A percentile compares a stretch with the other conserved stretches of the same genome.
phyloP scores from a whole-genome alignment of 306 rosid genomes.

The Ormosia emarginata region DNA sequence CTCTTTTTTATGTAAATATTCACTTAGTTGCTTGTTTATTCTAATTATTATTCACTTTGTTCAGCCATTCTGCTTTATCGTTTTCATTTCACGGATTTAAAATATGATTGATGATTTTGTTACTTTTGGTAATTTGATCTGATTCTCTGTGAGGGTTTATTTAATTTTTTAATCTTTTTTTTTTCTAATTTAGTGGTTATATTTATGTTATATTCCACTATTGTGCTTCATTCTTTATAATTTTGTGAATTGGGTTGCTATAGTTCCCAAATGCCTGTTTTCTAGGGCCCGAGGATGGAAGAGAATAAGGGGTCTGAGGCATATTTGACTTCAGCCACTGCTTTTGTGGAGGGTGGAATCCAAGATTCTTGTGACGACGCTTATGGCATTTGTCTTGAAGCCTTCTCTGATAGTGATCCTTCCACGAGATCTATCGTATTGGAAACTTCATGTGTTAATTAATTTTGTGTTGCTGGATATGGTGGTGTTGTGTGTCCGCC shows the following conservation, averaged over 20 bases:
- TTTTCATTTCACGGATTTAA: too few relatives aligned
- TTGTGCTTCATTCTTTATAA: not conserved
- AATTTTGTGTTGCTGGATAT: not conserved
- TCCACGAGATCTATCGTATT: slow-evolving; percentile 45
- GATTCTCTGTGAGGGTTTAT: too few relatives aligned
- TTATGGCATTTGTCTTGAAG: slow-evolving; percentile 94
- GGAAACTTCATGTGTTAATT: not conserved
- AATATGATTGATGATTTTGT: too few relatives aligned
- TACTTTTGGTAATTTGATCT: too few relatives aligned
- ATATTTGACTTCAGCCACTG: slow-evolving; percentile 88
- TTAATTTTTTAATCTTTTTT: not conserved
- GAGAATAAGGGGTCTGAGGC: slow-evolving; percentile 38
- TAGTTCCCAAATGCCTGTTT: not conserved
- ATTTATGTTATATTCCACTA: not conserved
- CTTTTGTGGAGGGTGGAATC: slow-evolving; percentile 96
- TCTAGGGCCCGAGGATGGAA: slow-evolving; percentile 40
- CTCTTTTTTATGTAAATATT: too few relatives aligned
- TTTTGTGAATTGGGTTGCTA: not conserved
- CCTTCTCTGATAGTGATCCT: slow-evolving; percentile 81
- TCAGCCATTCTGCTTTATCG: too few relatives aligned
- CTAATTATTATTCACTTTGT: too few relatives aligned
- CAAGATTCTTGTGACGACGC: slow-evolving; percentile 95
- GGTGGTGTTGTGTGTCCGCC: too few relatives aligned
- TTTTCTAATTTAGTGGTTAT: not conserved
- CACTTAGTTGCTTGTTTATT: too few relatives aligned